Evolutionary conservation across 129 eudicot genomes (phyloP), one percentile per base, ranked within the genome.

Genomic region (Pulicaria dysenterica): DNA sequence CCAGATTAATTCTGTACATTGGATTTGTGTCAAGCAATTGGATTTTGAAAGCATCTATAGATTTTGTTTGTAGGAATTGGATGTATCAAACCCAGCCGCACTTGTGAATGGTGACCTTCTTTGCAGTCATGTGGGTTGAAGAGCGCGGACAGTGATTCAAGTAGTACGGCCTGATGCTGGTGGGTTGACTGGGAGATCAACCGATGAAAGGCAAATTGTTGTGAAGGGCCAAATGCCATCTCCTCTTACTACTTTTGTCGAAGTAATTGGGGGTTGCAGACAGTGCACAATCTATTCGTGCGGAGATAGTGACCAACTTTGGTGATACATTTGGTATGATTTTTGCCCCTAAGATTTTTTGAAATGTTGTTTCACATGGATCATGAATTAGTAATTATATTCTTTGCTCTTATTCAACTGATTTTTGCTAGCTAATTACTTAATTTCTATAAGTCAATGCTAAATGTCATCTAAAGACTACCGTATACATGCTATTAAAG

Each of bases 251-350:
- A 86, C 92, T 54, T 87, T 83, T 67, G 92, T 94, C 24, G 98
- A 94, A 81, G 89, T 88, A 16, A 85, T 90, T 61, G 98, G 98
- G 65, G 85, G n/a, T 94, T 68, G 98, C 95, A 67, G 95, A 94
- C 15, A 80, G 58, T 57, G 67, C 65, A 41, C 95, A 82, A 24
- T 82, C 92, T 39, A 80, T 94, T 58, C 73, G 67, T 17, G 93
- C 98, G 3, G 95, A 94, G 13, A 80, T 73, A 1, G 83, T 88
- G 88, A 90, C 93, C 70, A 94, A 90, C 64, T 90, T 94, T 65
- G 98, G 98, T 36, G 98, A 94, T 83, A 38, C 63, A 8, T 80
- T 92, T 41, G 96, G 96, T 90, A 86, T 38, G 58, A 6, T 39
- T 45, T 37, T 64, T 60, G 5, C 39, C 49, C 16, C 2, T 19